Base-by-base conservation (phyloP, 2,329 filamentous ascomycete species). In the Trichoderma koningiopsis region DNA sequence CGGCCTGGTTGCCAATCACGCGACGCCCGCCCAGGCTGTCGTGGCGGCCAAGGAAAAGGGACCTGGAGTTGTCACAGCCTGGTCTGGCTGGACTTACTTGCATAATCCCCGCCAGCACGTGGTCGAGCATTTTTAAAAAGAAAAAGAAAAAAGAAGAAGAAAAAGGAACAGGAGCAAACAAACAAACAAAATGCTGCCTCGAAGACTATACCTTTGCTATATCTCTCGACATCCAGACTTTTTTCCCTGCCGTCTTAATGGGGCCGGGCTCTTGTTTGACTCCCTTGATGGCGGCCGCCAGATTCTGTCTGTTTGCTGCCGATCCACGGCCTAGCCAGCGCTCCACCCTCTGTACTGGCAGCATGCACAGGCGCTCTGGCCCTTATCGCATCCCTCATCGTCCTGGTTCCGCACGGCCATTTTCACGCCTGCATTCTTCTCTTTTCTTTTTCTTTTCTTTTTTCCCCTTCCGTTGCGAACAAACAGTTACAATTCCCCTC, bases 201-300 rank as follows among this genome's bases (percentile, higher is more conserved):
- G 49, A 43, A 68, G 40, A 16, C 19, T 29, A n/a, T 29, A 5
- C 10, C 19, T 22, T n/a, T 29, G 6, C 33, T 59, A 53, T 22
- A 49, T 27, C n/a, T n/a, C 37, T 61, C 58, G 66, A 63, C 29
- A 43, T 29, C 43, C 40, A 22, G 33, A 55, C n/a, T 22, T 52
- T 24, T 53, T 67, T 53, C 35, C 40, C 33, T 43, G 40, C 35
- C 52, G 55, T 37, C 43, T 22, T 57, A 68, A 68, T 68, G 33
- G 43, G 60, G 43, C 33, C 61, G 61, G 37, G 63, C 35, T 49
- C 10, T 35, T 35, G 33, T 40, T 16, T 43, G 33, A n/a, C 57
- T 60, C 19, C 67, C 59, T 27, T 69, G 68, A 55, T 49, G 61
- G 55, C 61, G 55, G 56, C 68, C 68, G 65, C 62, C 56, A 43